Base-by-base conservation (phyloP, 257 asterid genomes). In the Petunia secreta region DNA sequence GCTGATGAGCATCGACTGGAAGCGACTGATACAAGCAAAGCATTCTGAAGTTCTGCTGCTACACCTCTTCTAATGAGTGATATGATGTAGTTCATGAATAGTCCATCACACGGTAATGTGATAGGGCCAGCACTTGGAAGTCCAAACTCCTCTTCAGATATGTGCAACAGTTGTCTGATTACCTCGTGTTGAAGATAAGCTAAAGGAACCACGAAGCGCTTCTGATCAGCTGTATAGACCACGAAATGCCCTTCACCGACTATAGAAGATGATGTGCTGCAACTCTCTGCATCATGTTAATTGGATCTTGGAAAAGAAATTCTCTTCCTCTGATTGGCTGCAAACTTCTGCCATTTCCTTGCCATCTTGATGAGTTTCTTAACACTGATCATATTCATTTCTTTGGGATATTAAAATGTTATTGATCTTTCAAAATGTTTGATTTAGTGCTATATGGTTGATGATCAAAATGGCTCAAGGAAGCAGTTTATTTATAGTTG, bases 131-230 rank as follows among this genome's bases (percentile, higher is more conserved):
- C 55, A 50, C 55, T 50, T 2, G 55, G 55, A 50, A 67, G 7
- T 41, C 38, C 38, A 41, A 15, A 67, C 63, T 83, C 88, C 15
- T 83, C 87, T 76, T 83, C 84, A 1, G 86, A 86, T 83, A 84
- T 88, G 67, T 68, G 60, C 5, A 85, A 36, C n/a, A 86, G 81
- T 44, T 86, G 84, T 75, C 74, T 77, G 15, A 84, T 65, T 16
- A 86, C 62, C n/a, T 4, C 53, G 8, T 80, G 81, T 81, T 77
- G 78, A 25, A 88, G 87, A 50, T 82, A 81, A 46, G 63, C 52
- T 0, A 87, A 54, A 0, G 89, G 89, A 64, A 87, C 71, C 0
- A 84, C 66, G 46, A 83, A 88, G 65, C 76, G 81, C 14, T 50
- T 50, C 3, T 50, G 55, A 50, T 50, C 55, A 50, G 55, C 10